Percentiles rank a stretch among this genome's conserved stretches.
These are phyloP conservation scores for Eimeria maxima DNA, from an alignment of 169 alveolate genomes.

Conservation along the genomic window DNA sequence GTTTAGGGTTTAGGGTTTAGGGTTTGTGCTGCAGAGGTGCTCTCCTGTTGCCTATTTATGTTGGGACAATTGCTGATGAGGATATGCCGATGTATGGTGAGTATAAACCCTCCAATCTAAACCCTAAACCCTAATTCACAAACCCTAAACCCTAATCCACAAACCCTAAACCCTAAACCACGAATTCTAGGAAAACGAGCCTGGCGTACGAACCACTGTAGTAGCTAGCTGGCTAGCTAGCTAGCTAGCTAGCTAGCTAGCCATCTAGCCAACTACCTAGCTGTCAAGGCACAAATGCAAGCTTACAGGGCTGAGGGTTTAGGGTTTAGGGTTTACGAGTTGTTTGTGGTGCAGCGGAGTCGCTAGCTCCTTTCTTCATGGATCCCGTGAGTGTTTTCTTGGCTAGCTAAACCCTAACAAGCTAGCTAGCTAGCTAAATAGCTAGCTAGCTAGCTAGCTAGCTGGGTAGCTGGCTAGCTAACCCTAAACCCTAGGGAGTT, in stretches of 20 bases:
- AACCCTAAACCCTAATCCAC: not conserved
- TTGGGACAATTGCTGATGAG: not conserved
- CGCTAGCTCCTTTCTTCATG: slow-evolving; percentile 31
- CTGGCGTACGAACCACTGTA: not conserved
- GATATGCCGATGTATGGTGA: slow-evolving; percentile 24
- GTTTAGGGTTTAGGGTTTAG: slow-evolving; percentile 42
- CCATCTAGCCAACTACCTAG: slow-evolving; percentile 12
- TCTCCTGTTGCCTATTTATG: slow-evolving; percentile 25
- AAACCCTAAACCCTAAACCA: not conserved
- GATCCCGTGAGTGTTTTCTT: slow-evolving; percentile 1
- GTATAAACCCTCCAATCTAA: not conserved
- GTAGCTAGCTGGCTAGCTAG: not conserved
- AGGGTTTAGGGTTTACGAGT: slow-evolving; percentile 27
- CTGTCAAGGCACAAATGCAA: not conserved
- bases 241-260: not conserved
- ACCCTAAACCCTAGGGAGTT: not conserved
- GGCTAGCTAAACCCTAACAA: not conserved
- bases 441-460: not conserved
- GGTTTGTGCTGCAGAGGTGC: slow-evolving; percentile 55
- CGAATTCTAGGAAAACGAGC: not conserved
- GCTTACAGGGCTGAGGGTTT: slow-evolving; percentile 4
- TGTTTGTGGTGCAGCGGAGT: slow-evolving; percentile 46
- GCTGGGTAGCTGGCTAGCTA: not conserved
- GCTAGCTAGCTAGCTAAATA: not conserved
- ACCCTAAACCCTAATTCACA: not conserved